Evolutionary conservation across 176 grass and related monocot genomes (phyloP).

Genomic region (Triticum aestivum): IWGSC_CS_RefSeq_v2.1 NC_057802.1:310200902-310201401

Average conservation of each 20-base stretch:
- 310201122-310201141: not conserved
- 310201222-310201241: not conserved
- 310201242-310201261: not conserved
- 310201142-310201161: not conserved
- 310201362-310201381: not conserved
- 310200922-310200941: slow-evolving; percentile 93
- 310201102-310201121: not conserved
- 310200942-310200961: slow-evolving; percentile 99
- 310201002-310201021: not conserved
- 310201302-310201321: not conserved
- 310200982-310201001: slow-evolving; percentile 16
- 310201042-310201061: not conserved
- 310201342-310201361: not conserved
- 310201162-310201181: slow-evolving; percentile 4
- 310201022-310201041: not conserved
- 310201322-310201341: not conserved
- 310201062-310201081: not conserved
- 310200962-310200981: slow-evolving; percentile 75
- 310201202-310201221: not conserved
- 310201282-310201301: not conserved
- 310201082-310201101: not conserved
- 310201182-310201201: not conserved
- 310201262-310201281: not conserved
- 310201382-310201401: not conserved
- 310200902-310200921: slow-evolving; percentile 98